Base-by-base conservation (phyloP, 371 early-diverging fungal genomes). In the Lichtheimia ramosa region DNA sequence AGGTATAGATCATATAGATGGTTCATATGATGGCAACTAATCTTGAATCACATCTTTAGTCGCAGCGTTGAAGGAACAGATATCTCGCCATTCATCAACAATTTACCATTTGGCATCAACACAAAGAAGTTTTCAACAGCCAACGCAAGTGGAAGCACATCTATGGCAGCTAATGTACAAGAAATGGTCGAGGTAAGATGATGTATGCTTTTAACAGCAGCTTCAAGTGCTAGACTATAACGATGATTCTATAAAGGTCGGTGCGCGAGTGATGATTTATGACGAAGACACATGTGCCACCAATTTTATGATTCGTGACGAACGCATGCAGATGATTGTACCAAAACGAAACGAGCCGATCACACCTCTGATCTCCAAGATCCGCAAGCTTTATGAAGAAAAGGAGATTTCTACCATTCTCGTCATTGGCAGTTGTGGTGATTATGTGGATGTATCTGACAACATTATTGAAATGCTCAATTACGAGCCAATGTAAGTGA, bases 251-350 rank as follows among this genome's bases (percentile, higher is more conserved):
- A 13, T 15, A 20, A 16, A 58, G 59, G 16, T 58, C 13, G 59
- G 51, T 7, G 16, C 16, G n/a, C 10, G 28, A 5, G 66, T 65
- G 0, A 42, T 84, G 12, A 48, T 82, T 23, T 74, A 79, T 43
- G 85, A 84, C 55, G 85, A 84, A 51, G 85, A 84, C 60, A 83
- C 82, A 0, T 81, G 81, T 34, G 85, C 85, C 4, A 84, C 83
- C 15, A 84, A 84, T 55, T 84, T 84, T 54, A 65, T 84, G 43
- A 69, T 83, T 39, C 78, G 81, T 4, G 85, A 84, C 51, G 48
- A 59, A 39, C 72, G 85, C 16, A 84, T 84, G 83, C 77, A 77
- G 61, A 48, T 43, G 58, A 66, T 84, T 24, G 69, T 84, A 0
- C 42, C 66, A 12, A 76, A 64, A 54, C 61, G 63, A 5, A 52